Percentiles rank a stretch among this genome's conserved stretches.
Evolutionary conservation across 768 basidiomycete species (phyloP).

Genomic region (Heimioporus sp.): DNA sequence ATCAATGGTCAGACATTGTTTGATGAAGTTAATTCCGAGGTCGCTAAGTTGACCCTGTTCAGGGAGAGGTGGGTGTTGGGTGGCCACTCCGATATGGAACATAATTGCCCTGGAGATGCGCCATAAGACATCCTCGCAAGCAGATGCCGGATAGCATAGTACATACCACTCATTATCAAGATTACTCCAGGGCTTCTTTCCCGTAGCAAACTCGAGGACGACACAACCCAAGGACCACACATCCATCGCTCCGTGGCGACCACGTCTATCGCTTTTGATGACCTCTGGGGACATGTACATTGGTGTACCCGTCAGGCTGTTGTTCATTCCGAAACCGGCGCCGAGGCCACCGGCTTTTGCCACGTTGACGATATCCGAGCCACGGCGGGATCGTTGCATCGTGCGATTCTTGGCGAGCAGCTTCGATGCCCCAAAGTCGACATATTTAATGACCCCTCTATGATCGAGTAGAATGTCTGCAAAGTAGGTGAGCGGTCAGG

Average conservation of each 20-base stretch:
- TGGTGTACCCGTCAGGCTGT: conserved; percentile 93
- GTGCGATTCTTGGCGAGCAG: conserved; percentile 90
- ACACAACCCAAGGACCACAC: conserved; percentile 98
- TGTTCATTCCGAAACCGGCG: conserved; percentile 56
- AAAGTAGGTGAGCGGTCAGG: conserved; percentile 11
- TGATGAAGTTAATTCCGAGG: conserved; percentile 90
- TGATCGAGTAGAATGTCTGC: conserved; percentile 93
- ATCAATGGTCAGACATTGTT: conserved; percentile 86
- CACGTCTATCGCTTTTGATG: conserved; percentile 89
- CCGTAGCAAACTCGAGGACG: conserved; percentile 95
- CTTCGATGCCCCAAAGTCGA: conserved; percentile 97
- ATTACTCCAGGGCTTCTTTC: conserved; percentile 97
- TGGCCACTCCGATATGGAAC: conserved; percentile 98
- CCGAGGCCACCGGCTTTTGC: conserved; percentile 34
- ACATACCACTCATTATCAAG: conserved; percentile 97
- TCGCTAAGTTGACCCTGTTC: conserved; percentile 88
- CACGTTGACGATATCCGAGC: conserved; percentile 38
- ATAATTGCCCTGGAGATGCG: conserved; percentile 84
- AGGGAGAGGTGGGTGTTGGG: conserved; percentile 93
- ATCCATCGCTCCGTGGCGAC: conserved; percentile 94
- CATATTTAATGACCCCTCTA: conserved; percentile 90
- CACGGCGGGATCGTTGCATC: conserved; percentile 66
- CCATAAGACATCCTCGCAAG: conserved; percentile 5
- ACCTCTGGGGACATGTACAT: conserved; percentile 99
- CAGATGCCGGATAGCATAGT: not conserved